Evolutionary conservation across 1,139 yeast genomes (phyloP).

Genomic region (Yamadazyma pseudoaaseri): DNA sequence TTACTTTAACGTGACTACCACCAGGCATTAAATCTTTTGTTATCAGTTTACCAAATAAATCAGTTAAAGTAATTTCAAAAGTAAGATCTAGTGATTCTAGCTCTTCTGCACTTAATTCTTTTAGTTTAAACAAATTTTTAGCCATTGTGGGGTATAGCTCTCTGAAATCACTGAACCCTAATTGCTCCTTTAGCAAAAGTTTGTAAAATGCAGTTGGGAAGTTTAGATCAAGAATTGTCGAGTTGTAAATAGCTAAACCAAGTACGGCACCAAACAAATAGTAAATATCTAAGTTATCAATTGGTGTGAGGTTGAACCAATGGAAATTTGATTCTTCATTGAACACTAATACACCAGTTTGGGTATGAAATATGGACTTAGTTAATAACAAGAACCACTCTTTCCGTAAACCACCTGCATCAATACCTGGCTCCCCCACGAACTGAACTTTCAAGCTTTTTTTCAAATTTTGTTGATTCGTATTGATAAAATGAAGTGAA

Average conservation of each 20-base stretch:
- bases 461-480: conserved; percentile 60
- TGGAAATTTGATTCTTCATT: conserved; percentile 68
- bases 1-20: conserved; percentile 58
- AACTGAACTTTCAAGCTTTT: conserved; percentile 79
- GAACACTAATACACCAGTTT: conserved; percentile 58
- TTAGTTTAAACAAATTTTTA: conserved; percentile 52
- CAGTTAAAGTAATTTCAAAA: conserved; percentile 42
- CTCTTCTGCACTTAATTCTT: conserved; percentile 38
- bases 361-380: conserved; percentile 65
- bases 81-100: conserved; percentile 28
- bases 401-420: conserved; percentile 90
- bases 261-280: conserved; percentile 80
- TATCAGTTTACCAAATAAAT: conserved; percentile 35
- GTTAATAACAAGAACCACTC: conserved; percentile 87
- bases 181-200: conserved; percentile 57
- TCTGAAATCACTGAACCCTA: conserved; percentile 61
- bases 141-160: conserved; percentile 70
- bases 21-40: conserved; percentile 52
- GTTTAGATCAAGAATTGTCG: conserved; percentile 76
- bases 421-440: conserved; percentile 87
- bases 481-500: conserved; percentile 64
- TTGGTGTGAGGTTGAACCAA: conserved; percentile 66
- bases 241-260: conserved; percentile 88
- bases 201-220: conserved; percentile 80
- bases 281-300: conserved; percentile 54